A percentile compares a stretch with the other conserved stretches of the same genome.
These are phyloP conservation scores for Berberis thunbergii DNA, from an alignment of 164 flowering plant species.

Conservation along the genomic window DNA sequence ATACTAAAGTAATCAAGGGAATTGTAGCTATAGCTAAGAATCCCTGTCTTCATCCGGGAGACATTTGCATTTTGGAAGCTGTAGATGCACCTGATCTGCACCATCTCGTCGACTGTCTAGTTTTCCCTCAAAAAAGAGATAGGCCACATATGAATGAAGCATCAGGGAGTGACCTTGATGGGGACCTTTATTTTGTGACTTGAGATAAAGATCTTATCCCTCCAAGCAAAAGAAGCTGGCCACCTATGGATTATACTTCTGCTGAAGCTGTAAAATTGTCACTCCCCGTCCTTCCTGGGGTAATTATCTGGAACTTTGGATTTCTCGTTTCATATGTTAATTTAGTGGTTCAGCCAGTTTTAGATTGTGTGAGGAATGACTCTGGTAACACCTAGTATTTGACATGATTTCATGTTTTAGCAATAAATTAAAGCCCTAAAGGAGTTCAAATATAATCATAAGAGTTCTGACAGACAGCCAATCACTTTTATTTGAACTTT, in stretches of 20 bases:
- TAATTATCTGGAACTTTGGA: conserved; percentile 14
- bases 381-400: no score
- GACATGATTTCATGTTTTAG: no score
- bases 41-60: conserved; percentile 98
- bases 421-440: no score
- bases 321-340: neutral
- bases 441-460: no score
- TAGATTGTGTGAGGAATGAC: no score
- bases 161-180: conserved; percentile 98
- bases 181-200: conserved; percentile 84
- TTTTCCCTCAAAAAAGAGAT: conserved; percentile 90
- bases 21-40: conserved; percentile 76
- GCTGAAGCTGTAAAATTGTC: conserved; percentile 33
- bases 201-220: conserved; percentile 87
- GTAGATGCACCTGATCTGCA: conserved; percentile 70
- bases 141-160: conserved; percentile 93
- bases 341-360: no score
- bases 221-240: conserved; percentile 66
- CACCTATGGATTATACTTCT: conserved; percentile 74
- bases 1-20: conserved; percentile 50
- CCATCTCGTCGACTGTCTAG: conserved; percentile 83
- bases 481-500: no score
- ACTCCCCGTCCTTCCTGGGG: conserved; percentile 39
- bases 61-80: conserved; percentile 79
- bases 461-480: no score